These are phyloP conservation scores for Lachancea mirantina DNA, from an alignment of 805 yeast species.

Conservation along the genomic window DNA sequence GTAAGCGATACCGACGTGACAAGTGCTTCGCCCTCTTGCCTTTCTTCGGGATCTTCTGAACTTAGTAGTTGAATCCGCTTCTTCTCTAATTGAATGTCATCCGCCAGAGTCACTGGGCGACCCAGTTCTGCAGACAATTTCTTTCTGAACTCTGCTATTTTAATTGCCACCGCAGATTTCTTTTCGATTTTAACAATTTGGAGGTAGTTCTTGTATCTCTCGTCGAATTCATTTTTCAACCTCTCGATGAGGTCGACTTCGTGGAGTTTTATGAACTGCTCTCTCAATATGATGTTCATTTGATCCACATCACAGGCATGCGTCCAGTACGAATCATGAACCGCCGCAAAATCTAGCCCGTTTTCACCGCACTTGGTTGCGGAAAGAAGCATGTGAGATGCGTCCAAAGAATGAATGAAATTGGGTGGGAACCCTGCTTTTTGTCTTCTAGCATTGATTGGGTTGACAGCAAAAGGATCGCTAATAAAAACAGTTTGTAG, in stretches of 20 bases:
- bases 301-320: slow-evolving; percentile 77
- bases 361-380: slow-evolving; percentile 66
- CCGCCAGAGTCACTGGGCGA: slow-evolving; percentile 53
- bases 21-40: slow-evolving; percentile 45
- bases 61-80: slow-evolving; percentile 49
- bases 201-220: slow-evolving; percentile 67
- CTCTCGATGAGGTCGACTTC: slow-evolving; percentile 61
- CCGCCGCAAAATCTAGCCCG: slow-evolving; percentile 79
- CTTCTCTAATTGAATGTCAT: slow-evolving; percentile 68
- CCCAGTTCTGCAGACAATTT: slow-evolving; percentile 43
- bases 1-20: slow-evolving; percentile 64
- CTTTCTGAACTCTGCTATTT: slow-evolving; percentile 43
- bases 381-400: slow-evolving; percentile 91
- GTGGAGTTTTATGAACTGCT: slow-evolving; percentile 74
- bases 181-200: slow-evolving; percentile 51
- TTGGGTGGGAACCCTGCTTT: slow-evolving; percentile 93
- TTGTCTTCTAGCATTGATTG: slow-evolving; percentile 85
- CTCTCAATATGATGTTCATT: slow-evolving; percentile 66
- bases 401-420: slow-evolving; percentile 90
- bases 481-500: slow-evolving; percentile 79
- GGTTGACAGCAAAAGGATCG: slow-evolving; percentile 80
- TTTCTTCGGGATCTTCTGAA: slow-evolving; percentile 45
- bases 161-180: slow-evolving; percentile 43
- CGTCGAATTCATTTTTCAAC: slow-evolving; percentile 71
- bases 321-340: slow-evolving; percentile 97